phyloP scores from a whole-genome alignment of 106 monocot genomes.

The Narthecium ossifragum region DNA sequence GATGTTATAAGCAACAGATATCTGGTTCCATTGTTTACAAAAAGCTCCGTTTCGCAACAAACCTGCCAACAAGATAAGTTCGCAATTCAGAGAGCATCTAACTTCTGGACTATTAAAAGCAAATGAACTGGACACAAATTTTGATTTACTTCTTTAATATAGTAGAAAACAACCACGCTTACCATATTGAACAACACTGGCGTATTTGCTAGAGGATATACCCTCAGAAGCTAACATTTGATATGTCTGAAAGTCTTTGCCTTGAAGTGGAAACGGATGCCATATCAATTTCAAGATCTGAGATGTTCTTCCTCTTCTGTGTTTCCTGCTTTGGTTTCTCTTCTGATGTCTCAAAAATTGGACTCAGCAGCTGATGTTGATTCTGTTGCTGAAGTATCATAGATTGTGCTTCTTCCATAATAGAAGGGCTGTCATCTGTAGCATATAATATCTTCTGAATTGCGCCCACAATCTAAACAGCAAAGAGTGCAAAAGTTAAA shows the following conservation, averaged over 20 bases:
- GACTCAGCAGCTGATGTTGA: slow-evolving; percentile 30
- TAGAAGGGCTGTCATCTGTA: slow-evolving; percentile 36
- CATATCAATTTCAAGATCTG: slow-evolving; percentile 57
- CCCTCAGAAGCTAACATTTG: slow-evolving; percentile 44
- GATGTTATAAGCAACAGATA: too few species aligned
- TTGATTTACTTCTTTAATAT: too few species aligned
- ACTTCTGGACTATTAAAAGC: too few species aligned
- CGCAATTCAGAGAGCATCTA: too few species aligned
- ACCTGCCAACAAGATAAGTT: too few species aligned
- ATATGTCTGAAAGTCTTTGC: slow-evolving; percentile 81
- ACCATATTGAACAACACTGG: background rate
- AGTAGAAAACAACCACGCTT: too few species aligned
- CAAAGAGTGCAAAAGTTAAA: background rate
- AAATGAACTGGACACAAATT: too few species aligned
- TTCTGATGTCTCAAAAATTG: slow-evolving; percentile 56
- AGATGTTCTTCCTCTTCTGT: slow-evolving; percentile 79
- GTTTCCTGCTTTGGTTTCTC: slow-evolving; percentile 46
- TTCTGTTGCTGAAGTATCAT: slow-evolving; percentile 38
- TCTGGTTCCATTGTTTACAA: too few species aligned
- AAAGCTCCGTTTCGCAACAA: too few species aligned
- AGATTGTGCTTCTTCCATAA: slow-evolving; percentile 52
- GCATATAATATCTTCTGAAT: slow-evolving; percentile 81
- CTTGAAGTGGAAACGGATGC: slow-evolving; percentile 43
- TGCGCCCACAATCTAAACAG: slow-evolving; percentile 52
- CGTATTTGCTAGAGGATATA: too few species aligned